A percentile compares a stretch with the other conserved stretches of the same genome.
phyloP scores from a whole-genome alignment of 2,329 filamentous ascomycete genomes.

The Dactylellina leptospora region DNA sequence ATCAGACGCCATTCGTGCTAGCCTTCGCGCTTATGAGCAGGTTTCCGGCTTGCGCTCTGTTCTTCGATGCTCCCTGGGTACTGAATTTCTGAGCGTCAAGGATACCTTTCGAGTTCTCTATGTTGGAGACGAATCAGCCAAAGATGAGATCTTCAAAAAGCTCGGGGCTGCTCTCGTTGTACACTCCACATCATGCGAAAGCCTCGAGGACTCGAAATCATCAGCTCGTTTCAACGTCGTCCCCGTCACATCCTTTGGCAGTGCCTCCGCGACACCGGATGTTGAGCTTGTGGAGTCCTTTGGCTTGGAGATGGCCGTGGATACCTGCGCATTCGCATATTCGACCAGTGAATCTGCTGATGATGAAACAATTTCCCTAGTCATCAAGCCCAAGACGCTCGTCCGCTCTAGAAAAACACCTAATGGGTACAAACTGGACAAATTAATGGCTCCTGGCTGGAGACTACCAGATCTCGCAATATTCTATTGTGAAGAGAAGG shows the following conservation, averaged over 20 bases:
- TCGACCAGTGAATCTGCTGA: constrained; percentile 3
- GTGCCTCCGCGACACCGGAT: constrained; percentile 62
- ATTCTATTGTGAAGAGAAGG: constrained; percentile 64
- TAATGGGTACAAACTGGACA: constrained; percentile 59
- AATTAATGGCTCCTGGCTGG: constrained; percentile 62
- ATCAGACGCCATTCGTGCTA: constrained; percentile 18
- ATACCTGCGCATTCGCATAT: constrained; percentile 63
- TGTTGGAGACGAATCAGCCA: constrained; percentile 61
- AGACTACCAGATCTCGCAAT: constrained; percentile 65
- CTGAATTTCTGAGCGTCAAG: constrained; percentile 62
- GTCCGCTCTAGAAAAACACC: constrained; percentile 34
- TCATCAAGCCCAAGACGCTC: constrained; percentile 47
- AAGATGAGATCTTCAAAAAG: constrained; percentile 58
- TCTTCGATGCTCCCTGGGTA: constrained; percentile 61
- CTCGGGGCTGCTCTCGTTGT: constrained; percentile 63
- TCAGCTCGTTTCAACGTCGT: constrained; percentile 65
- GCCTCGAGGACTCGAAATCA: constrained; percentile 59
- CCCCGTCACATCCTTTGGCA: constrained; percentile 65
- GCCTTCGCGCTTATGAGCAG: constrained; percentile 4
- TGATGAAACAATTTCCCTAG: constrained; percentile 13
- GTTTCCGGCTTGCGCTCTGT: constrained; percentile 24
- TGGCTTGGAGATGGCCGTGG: constrained; percentile 65
- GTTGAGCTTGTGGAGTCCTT: constrained; percentile 67
- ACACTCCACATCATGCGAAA: constrained; percentile 56
- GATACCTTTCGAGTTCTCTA: constrained; percentile 66